These are phyloP conservation scores for Piloderma croceum DNA, from an alignment of 768 basidiomycete species.

Conservation along the genomic window DNA sequence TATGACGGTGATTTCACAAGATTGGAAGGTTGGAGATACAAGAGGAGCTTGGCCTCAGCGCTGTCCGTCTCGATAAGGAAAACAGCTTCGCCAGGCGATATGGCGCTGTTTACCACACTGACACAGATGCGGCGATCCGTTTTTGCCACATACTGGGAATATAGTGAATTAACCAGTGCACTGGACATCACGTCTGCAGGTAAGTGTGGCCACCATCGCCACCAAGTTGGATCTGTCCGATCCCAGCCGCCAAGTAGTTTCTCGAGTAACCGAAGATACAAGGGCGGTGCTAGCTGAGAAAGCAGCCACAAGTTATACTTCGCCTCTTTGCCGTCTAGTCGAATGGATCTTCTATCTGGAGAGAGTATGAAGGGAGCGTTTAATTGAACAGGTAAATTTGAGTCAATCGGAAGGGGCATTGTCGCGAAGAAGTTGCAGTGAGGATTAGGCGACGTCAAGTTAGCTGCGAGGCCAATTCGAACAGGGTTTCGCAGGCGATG, in stretches of 20 bases:
- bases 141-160: slow-evolving; percentile 17
- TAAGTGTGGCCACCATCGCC: too few relatives aligned
- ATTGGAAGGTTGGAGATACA: slow-evolving; percentile 15
- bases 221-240: slow-evolving; percentile 28
- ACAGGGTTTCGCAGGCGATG: slow-evolving; percentile 28
- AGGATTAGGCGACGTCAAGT: slow-evolving; percentile 7
- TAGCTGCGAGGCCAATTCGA: slow-evolving; percentile 28
- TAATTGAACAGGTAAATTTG: slow-evolving; percentile 40
- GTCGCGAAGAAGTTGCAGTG: slow-evolving; percentile 36
- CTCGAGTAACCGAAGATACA: slow-evolving; percentile 38
- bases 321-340: slow-evolving; percentile 37
- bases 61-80: slow-evolving; percentile 19
- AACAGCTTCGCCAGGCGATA: slow-evolving; percentile 19
- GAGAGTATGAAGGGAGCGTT: slow-evolving; percentile 43
- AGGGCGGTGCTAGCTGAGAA: slow-evolving; percentile 25
- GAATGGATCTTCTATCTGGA: slow-evolving; percentile 39
- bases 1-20: slow-evolving; percentile 17
- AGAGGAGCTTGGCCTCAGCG: slow-evolving; percentile 19
- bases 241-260: slow-evolving; percentile 16
- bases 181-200: too few relatives aligned
- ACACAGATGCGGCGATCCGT: slow-evolving; percentile 22
- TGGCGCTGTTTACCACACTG: not conserved
- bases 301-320: slow-evolving; percentile 42
- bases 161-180: slow-evolving; percentile 26
- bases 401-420: slow-evolving; percentile 36